Evolutionary conservation across 441 rosid species (phyloP).

Genomic region (Omphalea diandra): DNA sequence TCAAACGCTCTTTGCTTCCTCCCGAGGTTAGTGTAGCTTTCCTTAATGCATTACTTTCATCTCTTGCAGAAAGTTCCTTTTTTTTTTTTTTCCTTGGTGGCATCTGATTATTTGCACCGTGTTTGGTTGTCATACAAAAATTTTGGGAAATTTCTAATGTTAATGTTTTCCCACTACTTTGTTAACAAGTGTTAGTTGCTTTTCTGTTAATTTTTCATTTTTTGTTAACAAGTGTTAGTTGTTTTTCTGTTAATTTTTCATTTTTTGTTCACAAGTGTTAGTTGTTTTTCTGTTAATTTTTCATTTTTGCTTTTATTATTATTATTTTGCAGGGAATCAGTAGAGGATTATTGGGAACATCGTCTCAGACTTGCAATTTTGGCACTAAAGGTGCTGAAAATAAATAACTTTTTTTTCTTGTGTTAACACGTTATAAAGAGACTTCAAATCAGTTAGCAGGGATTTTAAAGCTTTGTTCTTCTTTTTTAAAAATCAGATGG

Average conservation of each 20-base stretch:
- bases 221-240: neutral
- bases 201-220: too few species aligned
- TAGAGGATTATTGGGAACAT: constrained; percentile 45
- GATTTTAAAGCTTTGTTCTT: neutral
- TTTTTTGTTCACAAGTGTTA: neutral
- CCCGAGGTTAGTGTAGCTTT: constrained; percentile 54
- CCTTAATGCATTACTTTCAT: neutral
- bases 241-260: too few species aligned
- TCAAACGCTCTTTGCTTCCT: constrained; percentile 43
- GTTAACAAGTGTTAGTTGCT: neutral
- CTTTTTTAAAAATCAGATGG: too few species aligned
- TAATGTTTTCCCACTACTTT: too few species aligned
- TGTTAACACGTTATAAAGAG: neutral
- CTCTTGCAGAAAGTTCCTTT: neutral
- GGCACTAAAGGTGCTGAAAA: constrained; percentile 62
- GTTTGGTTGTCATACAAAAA: neutral
- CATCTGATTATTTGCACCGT: neutral
- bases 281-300: too few species aligned
- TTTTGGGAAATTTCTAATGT: neutral
- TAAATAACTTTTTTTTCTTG: neutral
- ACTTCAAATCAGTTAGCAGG: constrained; percentile 8
- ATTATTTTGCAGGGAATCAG: constrained; percentile 42
- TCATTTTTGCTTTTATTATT: too few species aligned
- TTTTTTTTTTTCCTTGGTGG: neutral
- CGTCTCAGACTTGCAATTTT: constrained; percentile 49